Base-by-base conservation (phyloP, 371 early-diverging fungal genomes). In the Aphelidium insulamus region DNA sequence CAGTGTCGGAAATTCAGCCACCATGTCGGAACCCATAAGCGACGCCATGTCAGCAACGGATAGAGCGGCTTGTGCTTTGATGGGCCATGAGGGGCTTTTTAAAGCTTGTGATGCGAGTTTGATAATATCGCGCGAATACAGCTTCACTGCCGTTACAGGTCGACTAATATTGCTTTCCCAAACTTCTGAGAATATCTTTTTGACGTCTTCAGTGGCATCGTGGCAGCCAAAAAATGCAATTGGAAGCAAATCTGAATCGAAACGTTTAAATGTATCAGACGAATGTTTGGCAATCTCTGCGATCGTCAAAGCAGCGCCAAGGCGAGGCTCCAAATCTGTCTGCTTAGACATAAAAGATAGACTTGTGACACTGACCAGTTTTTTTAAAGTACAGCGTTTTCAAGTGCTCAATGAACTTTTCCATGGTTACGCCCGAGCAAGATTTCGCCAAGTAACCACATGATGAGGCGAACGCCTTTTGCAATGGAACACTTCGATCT, bases 381-480 rank as follows among this genome's bases (percentile, higher is more conserved):
- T 67, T 62, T 25, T 69, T 75, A 20, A 80, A 50, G 49, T 82
- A 84, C 4, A 68, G 45, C 32, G 66, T 69, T 14, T 62, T 61
- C 20, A 86, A 46, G 36, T 77, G 69, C 15, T 57, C 58, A 3
- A 77, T 46, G 21, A 87, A 50, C 21, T 68, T 69, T 6, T 53
- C 50, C 1, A 78, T 34, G n/a, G 67, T 59, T 4, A 59, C 55
- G 32, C 58, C 64, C 0, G 66, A 50, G 8, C 65, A 55, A 1
- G 84, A 44, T 26, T 69, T 57, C 8, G 71, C 61, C 3, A 81
- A 59, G 39, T 83, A 77, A 3, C 86, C 88, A 15, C 69, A 69
- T 0, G 86, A 75, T 9, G 75, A 70, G 0, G 87, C 80, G 50
- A 67, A 84, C 0, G 83, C 63, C 44, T 83, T 80, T 9, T 82